A percentile compares a stretch with the other conserved stretches of the same genome.
These are phyloP conservation scores for Calonectria hongkongensis DNA, from an alignment of 2,329 filamentous ascomycete species.

Conservation along the genomic window DNA sequence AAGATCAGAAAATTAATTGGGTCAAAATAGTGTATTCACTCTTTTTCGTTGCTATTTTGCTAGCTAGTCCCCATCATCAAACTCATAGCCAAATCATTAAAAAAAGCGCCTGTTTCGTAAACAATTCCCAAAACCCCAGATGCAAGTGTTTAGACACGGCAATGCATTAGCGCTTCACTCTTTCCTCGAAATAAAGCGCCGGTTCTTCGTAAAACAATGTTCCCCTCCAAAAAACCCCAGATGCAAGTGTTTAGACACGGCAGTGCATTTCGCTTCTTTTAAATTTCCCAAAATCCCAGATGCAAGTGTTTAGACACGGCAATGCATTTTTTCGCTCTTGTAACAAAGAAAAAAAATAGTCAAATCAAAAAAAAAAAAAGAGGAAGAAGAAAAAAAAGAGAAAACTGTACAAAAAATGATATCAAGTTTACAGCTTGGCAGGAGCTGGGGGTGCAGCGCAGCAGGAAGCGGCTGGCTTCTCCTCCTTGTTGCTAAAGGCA, in stretches of 20 bases:
- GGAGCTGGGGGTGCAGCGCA: constrained; percentile 40
- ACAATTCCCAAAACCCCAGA: constrained; percentile 1
- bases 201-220: not conserved
- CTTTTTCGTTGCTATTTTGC: constrained; percentile 2
- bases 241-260: constrained; percentile 28
- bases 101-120: constrained; percentile 13
- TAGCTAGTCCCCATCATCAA: constrained; percentile 9
- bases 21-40: constrained; percentile 15
- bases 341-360: not conserved
- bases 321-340: constrained; percentile 20
- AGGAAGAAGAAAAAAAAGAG: not conserved
- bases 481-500: constrained; percentile 47
- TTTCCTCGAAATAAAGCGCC: not conserved
- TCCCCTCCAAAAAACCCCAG: not conserved
- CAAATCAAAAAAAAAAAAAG: not conserved
- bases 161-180: constrained; percentile 4
- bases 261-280: constrained; percentile 16
- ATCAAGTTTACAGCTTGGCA: constrained; percentile 33
- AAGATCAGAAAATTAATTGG: no score
- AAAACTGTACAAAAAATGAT: not conserved
- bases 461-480: constrained; percentile 45
- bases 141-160: constrained; percentile 28
- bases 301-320: constrained; percentile 28
- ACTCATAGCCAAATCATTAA: not conserved
- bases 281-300: constrained; percentile 2